phyloP scores from a whole-genome alignment of 1,284 basidiomycete genomes.

The Austroboletus novae-zelandiae region DNA sequence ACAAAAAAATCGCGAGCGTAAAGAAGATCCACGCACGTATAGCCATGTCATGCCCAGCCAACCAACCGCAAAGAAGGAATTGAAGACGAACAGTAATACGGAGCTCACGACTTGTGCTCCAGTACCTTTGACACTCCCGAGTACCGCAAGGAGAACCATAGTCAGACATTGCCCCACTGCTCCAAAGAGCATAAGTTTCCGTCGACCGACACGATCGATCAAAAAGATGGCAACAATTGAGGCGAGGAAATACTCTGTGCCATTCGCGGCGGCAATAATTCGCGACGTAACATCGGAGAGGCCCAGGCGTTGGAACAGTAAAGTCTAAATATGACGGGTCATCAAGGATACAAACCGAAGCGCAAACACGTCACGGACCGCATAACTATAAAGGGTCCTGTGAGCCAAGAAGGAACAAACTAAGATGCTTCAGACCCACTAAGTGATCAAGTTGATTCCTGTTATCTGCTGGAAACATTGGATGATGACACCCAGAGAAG shows the following conservation, averaged over 20 bases:
- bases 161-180: slow-evolving; percentile 36
- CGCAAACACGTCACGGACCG: slow-evolving; percentile 26
- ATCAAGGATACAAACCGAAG: not conserved
- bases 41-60: slow-evolving; percentile 63
- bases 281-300: slow-evolving; percentile 60
- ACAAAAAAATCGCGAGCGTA: not conserved
- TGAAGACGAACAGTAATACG: slow-evolving; percentile 32
- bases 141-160: slow-evolving; percentile 34
- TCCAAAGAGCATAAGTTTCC: slow-evolving; percentile 38
- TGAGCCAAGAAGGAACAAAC: slow-evolving; percentile 2
- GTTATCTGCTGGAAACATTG: slow-evolving; percentile 74
- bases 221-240: slow-evolving; percentile 32
- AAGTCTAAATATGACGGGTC: slow-evolving; percentile 37
- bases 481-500: slow-evolving; percentile 54
- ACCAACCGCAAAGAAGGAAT: slow-evolving; percentile 33
- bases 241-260: slow-evolving; percentile 49
- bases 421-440: slow-evolving; percentile 36
- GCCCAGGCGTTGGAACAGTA: slow-evolving; percentile 59
- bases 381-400: slow-evolving; percentile 23
- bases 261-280: slow-evolving; percentile 67
- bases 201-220: slow-evolving; percentile 37
- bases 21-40: slow-evolving; percentile 42
- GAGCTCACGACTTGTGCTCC: slow-evolving; percentile 53
- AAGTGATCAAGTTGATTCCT: slow-evolving; percentile 61
- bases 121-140: slow-evolving; percentile 23